These are phyloP conservation scores for Apiospora phragmitis DNA, from an alignment of 2,329 filamentous ascomycete genomes.

Conservation along the genomic window DNA sequence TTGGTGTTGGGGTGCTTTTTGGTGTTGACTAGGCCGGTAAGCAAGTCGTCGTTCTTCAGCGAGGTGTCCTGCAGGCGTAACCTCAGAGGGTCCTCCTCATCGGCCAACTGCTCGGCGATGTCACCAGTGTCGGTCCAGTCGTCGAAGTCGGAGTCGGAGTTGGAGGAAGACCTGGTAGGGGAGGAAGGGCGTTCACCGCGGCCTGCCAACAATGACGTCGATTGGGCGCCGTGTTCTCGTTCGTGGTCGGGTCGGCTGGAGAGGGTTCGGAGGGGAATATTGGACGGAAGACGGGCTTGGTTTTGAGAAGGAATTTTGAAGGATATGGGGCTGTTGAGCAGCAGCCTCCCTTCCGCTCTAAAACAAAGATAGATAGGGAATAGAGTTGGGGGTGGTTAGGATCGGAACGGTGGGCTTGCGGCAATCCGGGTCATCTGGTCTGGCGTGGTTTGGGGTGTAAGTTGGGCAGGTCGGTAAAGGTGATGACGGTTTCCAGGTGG, in stretches of 20 bases:
- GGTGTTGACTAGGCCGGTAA: slow-evolving; percentile 46
- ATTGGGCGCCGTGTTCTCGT: slow-evolving; percentile 37
- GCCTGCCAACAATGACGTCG: slow-evolving; percentile 47
- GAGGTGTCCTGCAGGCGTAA: slow-evolving; percentile 64
- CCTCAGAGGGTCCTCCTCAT: slow-evolving; percentile 79
- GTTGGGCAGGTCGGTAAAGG: background rate
- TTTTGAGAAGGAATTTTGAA: slow-evolving; percentile 83
- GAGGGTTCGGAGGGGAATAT: slow-evolving; percentile 85
- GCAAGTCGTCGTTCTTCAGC: slow-evolving; percentile 64
- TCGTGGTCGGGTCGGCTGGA: slow-evolving; percentile 35
- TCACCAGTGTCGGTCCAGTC: slow-evolving; percentile 95
- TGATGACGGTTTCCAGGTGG: background rate
- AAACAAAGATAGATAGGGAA: background rate
- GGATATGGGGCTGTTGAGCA: slow-evolving; percentile 72
- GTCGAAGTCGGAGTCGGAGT: slow-evolving; percentile 64
- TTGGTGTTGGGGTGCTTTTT: slow-evolving; percentile 53
- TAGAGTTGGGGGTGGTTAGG: slow-evolving; percentile 1
- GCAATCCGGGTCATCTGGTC: slow-evolving; percentile 1
- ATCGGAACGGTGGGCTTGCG: slow-evolving; percentile 8
- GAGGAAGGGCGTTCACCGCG: slow-evolving; percentile 44
- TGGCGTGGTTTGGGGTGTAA: background rate
- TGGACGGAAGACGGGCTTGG: slow-evolving; percentile 70
- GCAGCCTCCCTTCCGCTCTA: slow-evolving; percentile 66
- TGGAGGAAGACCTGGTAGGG: slow-evolving; percentile 43
- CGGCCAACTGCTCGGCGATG: slow-evolving; percentile 85